Conservation (phyloP, 169 alveolate genomes). For the Cystoisospora suis region DNA sequence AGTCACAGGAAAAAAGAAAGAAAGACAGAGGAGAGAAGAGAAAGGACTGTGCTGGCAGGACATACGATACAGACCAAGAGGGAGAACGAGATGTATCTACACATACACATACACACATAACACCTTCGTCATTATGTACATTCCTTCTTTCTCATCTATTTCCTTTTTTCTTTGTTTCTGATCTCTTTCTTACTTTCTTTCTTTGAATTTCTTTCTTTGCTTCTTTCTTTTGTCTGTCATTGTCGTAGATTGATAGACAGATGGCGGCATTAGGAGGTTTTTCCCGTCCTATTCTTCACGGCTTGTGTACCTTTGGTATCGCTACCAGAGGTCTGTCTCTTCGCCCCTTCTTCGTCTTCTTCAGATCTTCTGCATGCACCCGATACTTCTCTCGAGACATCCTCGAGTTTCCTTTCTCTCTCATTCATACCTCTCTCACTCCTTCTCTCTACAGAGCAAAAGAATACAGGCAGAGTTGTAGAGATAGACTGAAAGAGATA, state of each 20-base stretch:
- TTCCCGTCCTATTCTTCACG: slow-evolving; percentile 86
- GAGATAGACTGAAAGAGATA: not conserved
- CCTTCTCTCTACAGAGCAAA: not conserved
- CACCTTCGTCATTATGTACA: too few species aligned
- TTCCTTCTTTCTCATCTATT: too few species aligned
- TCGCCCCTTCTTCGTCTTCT: not conserved
- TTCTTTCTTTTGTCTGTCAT: not conserved
- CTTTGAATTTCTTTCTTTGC: not conserved
- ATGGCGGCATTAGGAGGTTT: slow-evolving; percentile 82
- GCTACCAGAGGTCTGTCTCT: slow-evolving; percentile 68
- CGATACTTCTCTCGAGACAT: not conserved
- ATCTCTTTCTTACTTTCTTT: not conserved
- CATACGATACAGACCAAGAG: too few species aligned
- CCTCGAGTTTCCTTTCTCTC: not conserved
- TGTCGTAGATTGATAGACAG: slow-evolving; percentile 72
- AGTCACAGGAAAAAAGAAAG: too few species aligned
- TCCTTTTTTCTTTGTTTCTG: not conserved
- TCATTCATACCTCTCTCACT: not conserved
- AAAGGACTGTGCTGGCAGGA: too few species aligned
- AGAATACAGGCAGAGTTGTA: not conserved
- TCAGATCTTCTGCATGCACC: not conserved
- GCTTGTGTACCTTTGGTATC: slow-evolving; percentile 83
- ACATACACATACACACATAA: too few species aligned
- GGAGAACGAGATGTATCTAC: too few species aligned
- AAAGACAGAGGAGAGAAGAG: too few species aligned